Evolutionary conservation across 2,329 filamentous ascomycete genomes (phyloP).

Genomic region (Exophiala calicioides): DNA sequence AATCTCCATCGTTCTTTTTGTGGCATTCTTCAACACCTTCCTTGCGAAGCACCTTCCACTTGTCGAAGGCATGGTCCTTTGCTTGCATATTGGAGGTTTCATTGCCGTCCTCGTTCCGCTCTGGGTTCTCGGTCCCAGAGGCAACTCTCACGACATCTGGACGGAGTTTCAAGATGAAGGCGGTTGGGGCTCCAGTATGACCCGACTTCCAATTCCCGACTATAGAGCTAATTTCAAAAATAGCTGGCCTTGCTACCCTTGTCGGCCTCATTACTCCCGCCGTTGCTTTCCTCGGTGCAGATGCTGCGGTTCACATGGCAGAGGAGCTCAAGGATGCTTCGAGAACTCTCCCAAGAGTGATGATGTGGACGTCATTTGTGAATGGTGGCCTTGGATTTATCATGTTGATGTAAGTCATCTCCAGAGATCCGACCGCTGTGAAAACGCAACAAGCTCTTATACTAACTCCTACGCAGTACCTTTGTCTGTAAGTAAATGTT

Average conservation of each 20-base stretch:
- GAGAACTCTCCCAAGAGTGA: no score
- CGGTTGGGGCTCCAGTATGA: constrained; percentile 37
- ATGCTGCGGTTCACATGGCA: constrained; percentile 42
- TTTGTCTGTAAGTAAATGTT: no score
- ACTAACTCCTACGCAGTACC: no score
- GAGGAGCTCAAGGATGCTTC: constrained; percentile 45
- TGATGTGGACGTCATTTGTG: no score
- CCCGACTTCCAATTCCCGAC: not conserved
- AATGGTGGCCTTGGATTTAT: no score
- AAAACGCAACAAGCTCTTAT: no score
- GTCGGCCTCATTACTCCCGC: constrained; percentile 39
- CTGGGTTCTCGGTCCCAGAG: constrained; percentile 35
- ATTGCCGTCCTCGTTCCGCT: constrained; percentile 37
- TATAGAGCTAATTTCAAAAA: no score
- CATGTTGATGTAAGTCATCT: no score
- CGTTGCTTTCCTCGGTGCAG: constrained; percentile 42
- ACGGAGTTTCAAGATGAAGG: constrained; percentile 48
- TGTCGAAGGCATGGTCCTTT: constrained; percentile 38
- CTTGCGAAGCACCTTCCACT: constrained; percentile 34
- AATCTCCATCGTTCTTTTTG: constrained; percentile 32
- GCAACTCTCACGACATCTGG: constrained; percentile 47
- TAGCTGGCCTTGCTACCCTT: no score
- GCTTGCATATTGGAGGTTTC: constrained; percentile 38
- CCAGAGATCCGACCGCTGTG: no score
- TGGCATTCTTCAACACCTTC: constrained; percentile 36